A percentile compares a stretch with the other conserved stretches of the same genome.
phyloP scores from a whole-genome alignment of 148 eudicot species.

The Chenopodium suecicum region DNA sequence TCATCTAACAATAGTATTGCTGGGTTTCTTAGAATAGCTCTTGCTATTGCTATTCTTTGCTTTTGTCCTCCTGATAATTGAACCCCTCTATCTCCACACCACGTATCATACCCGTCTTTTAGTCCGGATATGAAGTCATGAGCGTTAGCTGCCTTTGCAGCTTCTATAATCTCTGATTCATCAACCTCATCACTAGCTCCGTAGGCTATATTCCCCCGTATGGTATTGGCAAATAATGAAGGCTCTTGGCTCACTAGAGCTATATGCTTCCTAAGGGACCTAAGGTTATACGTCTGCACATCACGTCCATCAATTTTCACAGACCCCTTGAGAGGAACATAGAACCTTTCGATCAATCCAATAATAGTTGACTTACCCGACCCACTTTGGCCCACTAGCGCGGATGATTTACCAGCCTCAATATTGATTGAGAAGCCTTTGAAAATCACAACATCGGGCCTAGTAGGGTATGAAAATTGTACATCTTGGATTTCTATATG shows the following conservation, averaged over 20 bases:
- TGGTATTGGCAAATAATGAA: slow-evolving; percentile 54
- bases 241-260: slow-evolving; percentile 88
- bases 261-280: slow-evolving; percentile 57
- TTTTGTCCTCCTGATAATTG: slow-evolving; percentile 40
- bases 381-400: slow-evolving; percentile 79
- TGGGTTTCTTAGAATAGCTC: no score
- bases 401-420: slow-evolving; percentile 60
- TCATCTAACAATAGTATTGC: no score
- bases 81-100: slow-evolving; percentile 69
- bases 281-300: slow-evolving; percentile 44
- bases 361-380: slow-evolving; percentile 81
- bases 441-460: slow-evolving; percentile 49
- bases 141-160: slow-evolving; percentile 27
- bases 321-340: slow-evolving; percentile 54
- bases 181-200: slow-evolving; percentile 37
- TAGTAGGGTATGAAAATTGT: slow-evolving; percentile 60
- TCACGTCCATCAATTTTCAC: slow-evolving; percentile 65
- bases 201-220: slow-evolving; percentile 59
- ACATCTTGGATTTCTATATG: slow-evolving; percentile 54
- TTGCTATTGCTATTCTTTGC: no score
- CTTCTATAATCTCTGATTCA: slow-evolving; percentile 56
- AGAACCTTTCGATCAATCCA: slow-evolving; percentile 65
- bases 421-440: slow-evolving; percentile 23
- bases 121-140: no score
- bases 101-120: slow-evolving; percentile 67